Evolutionary conservation across 163 green algal species (phyloP).

Genomic region (Scenedesmus sp.): DNA sequence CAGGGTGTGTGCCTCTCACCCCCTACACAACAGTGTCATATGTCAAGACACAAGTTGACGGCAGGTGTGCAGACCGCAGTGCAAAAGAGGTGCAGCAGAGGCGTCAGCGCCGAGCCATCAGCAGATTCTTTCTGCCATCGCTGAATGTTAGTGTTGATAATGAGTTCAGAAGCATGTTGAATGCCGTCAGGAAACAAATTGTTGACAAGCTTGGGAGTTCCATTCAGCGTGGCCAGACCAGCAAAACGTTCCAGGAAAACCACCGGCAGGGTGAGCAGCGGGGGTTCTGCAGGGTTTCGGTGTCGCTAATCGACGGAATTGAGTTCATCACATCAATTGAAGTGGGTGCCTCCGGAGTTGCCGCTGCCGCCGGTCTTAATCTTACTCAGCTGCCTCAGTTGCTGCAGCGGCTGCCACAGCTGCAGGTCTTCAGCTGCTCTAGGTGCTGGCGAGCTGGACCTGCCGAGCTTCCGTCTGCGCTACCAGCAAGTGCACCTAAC

Average conservation of each 20-base stretch:
- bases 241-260: neutral
- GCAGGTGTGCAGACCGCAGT: neutral
- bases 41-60: neutral
- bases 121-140: neutral
- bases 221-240: neutral
- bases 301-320: neutral
- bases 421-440: neutral
- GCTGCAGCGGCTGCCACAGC: neutral
- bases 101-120: neutral
- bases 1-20: neutral
- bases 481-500: neutral
- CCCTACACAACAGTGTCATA: neutral
- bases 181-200: neutral
- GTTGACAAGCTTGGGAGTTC: neutral
- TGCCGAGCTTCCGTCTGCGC: neutral
- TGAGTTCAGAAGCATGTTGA: neutral
- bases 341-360: neutral
- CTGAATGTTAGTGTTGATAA: neutral
- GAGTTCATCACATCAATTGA: neutral
- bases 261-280: neutral
- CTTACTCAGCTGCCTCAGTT: too few relatives aligned
- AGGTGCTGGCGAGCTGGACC: neutral
- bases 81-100: neutral
- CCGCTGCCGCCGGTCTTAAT: neutral
- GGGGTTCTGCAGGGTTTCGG: neutral